These are phyloP conservation scores for Pichia scutulata DNA, from an alignment of 805 yeast genomes.

Conservation along the genomic window DNA sequence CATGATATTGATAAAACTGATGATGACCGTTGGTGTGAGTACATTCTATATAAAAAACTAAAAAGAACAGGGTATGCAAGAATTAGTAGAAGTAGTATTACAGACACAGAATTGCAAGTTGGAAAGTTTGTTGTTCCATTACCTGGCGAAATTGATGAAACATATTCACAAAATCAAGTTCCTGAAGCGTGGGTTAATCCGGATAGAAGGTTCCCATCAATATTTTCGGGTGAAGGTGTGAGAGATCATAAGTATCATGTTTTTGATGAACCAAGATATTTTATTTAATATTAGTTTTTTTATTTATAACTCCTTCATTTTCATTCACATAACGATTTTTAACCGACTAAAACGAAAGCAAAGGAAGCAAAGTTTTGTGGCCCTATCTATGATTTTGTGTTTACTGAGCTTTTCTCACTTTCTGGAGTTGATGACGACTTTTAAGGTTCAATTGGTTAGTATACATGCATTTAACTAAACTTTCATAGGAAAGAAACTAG, in stretches of 20 bases:
- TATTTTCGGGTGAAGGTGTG: conserved; percentile 84
- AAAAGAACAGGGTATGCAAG: conserved; percentile 91
- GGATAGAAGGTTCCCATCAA: conserved; percentile 65
- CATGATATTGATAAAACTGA: conserved; percentile 88
- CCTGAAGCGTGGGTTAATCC: conserved; percentile 28
- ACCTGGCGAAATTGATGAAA: conserved; percentile 17
- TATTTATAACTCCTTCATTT: neutral
- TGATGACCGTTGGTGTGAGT: conserved; percentile 98
- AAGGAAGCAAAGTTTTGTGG: no score
- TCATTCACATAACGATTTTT: neutral
- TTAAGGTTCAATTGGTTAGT: no score
- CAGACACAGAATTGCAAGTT: conserved; percentile 94
- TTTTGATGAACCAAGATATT: conserved; percentile 88
- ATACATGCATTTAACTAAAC: no score
- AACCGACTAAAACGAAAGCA: no score
- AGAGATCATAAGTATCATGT: conserved; percentile 93
- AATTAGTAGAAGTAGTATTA: conserved; percentile 84
- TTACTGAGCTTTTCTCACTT: no score
- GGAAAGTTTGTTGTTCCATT: conserved; percentile 73
- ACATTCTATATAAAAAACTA: conserved; percentile 79
- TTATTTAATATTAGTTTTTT: conserved; percentile 22
- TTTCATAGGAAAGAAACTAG: no score
- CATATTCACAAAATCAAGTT: conserved; percentile 35
- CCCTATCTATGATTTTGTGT: no score
- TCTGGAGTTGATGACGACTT: no score